Base-by-base conservation (phyloP, 257 asterid genomes). In the Capsicum chinense region DNA sequence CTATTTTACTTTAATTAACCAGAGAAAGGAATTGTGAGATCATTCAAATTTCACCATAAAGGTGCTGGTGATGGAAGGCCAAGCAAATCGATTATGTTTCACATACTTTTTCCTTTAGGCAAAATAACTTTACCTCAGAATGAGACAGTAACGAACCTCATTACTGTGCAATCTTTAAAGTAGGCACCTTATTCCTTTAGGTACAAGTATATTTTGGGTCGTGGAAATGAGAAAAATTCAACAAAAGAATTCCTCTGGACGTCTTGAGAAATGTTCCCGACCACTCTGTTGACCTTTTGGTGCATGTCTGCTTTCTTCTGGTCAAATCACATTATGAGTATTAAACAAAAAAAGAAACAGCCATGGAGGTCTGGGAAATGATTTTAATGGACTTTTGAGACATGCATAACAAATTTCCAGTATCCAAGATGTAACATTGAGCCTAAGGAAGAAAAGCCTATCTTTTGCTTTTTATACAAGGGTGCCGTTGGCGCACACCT, bases 271-370 rank as follows among this genome's bases (percentile, higher is more conserved):
- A 13, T 19, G 44, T 74, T 74, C 80, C 62, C 21, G 62, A 62
- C 7, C 60, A 21, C 19, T 19, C 13, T 13, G 62, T 50, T 50
- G 21, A 50, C 8, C 62, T 26, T 14, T 50, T 50, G 44, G 19
- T 50, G 81, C 81, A 74, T 50, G 11, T 74, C 62, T 21, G 81
- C 14, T 74, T 74, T 74, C 19, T 74, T 74, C 60, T 13, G 81
- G 44, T 47, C 44, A 50, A 13, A 74, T 50, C 44, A 74, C 37
- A 21, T 12, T 74, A 3, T 74, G 81, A 74, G 5, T 50, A 50
- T 50, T 74, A 15, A 50, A 50, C 2, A 14, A 19, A 74, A 74
- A 50, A 3, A 13, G 39, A 11, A 74, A 6, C 17, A 7, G 62
- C 21, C 44, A 12, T 50, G 42, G 62, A 74, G 19, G 81, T 74